Percentiles rank a stretch among this genome's conserved stretches.
Evolutionary conservation across 345 rosid genomes (phyloP).

Genomic region (Geranium rotundifolium): DNA sequence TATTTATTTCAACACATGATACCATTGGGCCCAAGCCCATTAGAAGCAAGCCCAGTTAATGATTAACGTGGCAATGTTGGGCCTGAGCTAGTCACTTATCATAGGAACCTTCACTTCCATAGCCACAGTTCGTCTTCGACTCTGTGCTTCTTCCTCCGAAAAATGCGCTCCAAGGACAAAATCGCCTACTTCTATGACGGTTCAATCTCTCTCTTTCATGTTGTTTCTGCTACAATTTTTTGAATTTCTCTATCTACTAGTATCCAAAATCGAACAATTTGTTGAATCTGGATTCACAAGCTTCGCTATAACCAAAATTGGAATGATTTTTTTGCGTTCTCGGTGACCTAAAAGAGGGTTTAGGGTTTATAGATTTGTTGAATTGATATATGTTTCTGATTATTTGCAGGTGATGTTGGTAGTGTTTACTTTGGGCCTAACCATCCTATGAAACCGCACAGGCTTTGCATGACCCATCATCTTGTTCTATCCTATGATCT

Average conservation of each 20-base stretch:
- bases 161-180: conserved; percentile 80
- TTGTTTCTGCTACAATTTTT: conserved; percentile 43
- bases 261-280: neutral
- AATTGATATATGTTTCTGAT: neutral
- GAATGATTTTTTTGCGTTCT: neutral
- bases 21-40: too few relatives aligned
- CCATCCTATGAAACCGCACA: conserved; percentile 97
- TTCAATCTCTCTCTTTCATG: conserved; percentile 14
- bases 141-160: neutral
- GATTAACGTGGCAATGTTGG: too few relatives aligned
- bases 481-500: conserved; percentile 89
- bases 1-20: too few relatives aligned
- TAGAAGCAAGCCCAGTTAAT: too few relatives aligned
- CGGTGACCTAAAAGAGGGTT: neutral
- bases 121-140: neutral
- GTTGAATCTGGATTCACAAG: neutral
- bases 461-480: conserved; percentile 98
- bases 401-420: conserved; percentile 75
- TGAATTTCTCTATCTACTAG: neutral
- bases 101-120: neutral
- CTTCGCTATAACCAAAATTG: neutral
- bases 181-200: conserved; percentile 92
- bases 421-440: conserved; percentile 89
- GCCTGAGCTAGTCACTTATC: too few relatives aligned
- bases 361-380: neutral